phyloP scores from a whole-genome alignment of 2,329 filamentous ascomycete species.

The Colletotrichum zoysiae region DNA sequence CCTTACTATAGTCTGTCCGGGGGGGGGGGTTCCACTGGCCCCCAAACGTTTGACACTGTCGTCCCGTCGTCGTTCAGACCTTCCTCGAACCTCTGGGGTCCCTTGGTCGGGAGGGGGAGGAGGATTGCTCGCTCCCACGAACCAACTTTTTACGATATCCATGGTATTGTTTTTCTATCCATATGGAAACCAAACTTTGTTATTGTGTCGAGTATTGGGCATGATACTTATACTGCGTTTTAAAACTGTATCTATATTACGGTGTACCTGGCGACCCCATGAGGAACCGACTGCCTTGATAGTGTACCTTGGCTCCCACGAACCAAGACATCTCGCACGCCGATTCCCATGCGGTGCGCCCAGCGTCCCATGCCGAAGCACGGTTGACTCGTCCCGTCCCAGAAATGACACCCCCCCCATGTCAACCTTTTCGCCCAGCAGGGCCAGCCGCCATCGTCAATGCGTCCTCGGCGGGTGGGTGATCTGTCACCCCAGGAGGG shows the following conservation, averaged over 20 bases:
- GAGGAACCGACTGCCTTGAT: no score
- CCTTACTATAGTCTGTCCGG: neutral
- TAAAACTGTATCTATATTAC: no score
- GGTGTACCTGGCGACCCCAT: no score
- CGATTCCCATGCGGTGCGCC: constrained; percentile 10
- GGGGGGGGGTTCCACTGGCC: neutral
- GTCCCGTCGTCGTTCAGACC: neutral
- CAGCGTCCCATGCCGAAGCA: constrained; percentile 4
- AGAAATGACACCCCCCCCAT: neutral
- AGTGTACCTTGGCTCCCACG: no score
- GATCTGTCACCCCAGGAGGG: neutral
- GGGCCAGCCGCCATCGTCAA: constrained; percentile 28
- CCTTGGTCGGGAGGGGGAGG: no score
- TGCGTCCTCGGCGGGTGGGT: neutral
- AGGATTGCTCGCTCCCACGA: neutral
- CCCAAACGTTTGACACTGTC: neutral
- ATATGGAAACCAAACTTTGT: no score
- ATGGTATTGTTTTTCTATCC: no score
- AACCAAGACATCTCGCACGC: neutral
- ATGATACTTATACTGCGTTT: no score
- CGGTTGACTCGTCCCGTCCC: constrained; percentile 34
- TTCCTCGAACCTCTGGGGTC: no score
- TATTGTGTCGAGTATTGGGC: no score
- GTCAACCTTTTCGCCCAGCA: constrained; percentile 21
- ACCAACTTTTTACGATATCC: no score